Percentiles rank a stretch among this genome's conserved stretches.
phyloP scores from a whole-genome alignment of 2,329 filamentous ascomycete genomes.

The Scedosporium boydii region DNA sequence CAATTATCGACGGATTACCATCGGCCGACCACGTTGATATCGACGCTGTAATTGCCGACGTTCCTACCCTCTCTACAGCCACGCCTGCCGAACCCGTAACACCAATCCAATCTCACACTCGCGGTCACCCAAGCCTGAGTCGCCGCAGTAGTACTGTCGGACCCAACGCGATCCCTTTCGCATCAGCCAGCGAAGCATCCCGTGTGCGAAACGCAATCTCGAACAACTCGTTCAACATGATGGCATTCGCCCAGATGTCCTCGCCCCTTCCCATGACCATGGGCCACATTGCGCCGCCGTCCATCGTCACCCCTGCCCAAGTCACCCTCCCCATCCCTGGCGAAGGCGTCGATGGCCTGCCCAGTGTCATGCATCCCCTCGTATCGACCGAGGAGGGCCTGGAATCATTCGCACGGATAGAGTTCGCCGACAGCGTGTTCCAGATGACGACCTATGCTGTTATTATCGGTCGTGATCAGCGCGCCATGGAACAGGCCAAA shows the following conservation, averaged over 20 bases:
- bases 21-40: background rate
- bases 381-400: constrained; percentile 25
- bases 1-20: background rate
- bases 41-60: constrained; percentile 9
- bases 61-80: constrained; percentile 5
- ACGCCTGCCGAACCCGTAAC: constrained; percentile 6
- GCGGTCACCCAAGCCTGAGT: constrained; percentile 1
- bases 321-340: constrained; percentile 31
- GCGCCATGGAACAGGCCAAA: constrained; percentile 45
- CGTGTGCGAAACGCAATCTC: constrained; percentile 24
- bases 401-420: constrained; percentile 50
- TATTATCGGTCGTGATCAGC: constrained; percentile 62
- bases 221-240: constrained; percentile 32
- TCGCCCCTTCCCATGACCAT: constrained; percentile 22
- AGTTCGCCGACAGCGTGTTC: constrained; percentile 67
- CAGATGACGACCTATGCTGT: constrained; percentile 70
- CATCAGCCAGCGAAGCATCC: constrained; percentile 23
- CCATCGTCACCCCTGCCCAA: constrained; percentile 32
- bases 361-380: constrained; percentile 21
- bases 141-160: constrained; percentile 12
- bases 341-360: constrained; percentile 18
- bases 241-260: constrained; percentile 32
- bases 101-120: constrained; percentile 5
- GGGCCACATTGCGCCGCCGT: constrained; percentile 23
- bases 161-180: constrained; percentile 19